A percentile compares a stretch with the other conserved stretches of the same genome.
Conservation (phyloP, 1,139 yeast genomes). For the Debaryomyces nepalensis region DNA sequence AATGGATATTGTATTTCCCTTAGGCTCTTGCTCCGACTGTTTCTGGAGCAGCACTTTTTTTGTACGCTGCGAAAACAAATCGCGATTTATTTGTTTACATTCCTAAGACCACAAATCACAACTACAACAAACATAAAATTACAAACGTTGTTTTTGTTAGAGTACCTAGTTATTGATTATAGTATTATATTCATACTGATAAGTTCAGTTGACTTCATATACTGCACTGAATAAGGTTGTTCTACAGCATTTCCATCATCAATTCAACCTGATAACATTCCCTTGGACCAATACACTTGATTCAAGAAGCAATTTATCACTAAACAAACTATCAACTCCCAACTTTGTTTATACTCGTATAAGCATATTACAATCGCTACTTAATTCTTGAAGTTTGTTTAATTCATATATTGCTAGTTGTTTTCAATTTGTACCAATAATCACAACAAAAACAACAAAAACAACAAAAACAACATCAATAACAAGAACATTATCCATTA, state of each 20-base stretch:
- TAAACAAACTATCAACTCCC: conserved; percentile 9
- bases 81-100: conserved; percentile 13
- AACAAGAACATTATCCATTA: conserved; percentile 6
- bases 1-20: not conserved
- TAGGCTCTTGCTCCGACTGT: not conserved
- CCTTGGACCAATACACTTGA: conserved; percentile 5
- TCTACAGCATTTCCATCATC: conserved; percentile 1
- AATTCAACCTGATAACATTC: conserved; percentile 1
- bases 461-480: not conserved
- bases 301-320: conserved; percentile 8
- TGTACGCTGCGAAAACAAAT: conserved; percentile 10
- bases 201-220: conserved; percentile 1
- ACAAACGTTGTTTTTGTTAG: conserved; percentile 6
- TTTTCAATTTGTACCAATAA: conserved; percentile 4
- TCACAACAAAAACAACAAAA: conserved; percentile 1
- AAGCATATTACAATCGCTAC: conserved; percentile 14
- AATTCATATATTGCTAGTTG: conserved; percentile 8
- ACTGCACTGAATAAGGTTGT: conserved; percentile 5
- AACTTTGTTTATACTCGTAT: conserved; percentile 13
- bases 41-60: conserved; percentile 7
- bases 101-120: conserved; percentile 11
- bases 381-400: conserved; percentile 10
- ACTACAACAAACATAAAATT: conserved; percentile 10
- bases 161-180: conserved; percentile 1
- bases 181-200: conserved; percentile 5